Evolutionary conservation across 257 asterid species (phyloP), one percentile per base, ranked within the genome.

Genomic region (Solanum appendiculatum): DNA sequence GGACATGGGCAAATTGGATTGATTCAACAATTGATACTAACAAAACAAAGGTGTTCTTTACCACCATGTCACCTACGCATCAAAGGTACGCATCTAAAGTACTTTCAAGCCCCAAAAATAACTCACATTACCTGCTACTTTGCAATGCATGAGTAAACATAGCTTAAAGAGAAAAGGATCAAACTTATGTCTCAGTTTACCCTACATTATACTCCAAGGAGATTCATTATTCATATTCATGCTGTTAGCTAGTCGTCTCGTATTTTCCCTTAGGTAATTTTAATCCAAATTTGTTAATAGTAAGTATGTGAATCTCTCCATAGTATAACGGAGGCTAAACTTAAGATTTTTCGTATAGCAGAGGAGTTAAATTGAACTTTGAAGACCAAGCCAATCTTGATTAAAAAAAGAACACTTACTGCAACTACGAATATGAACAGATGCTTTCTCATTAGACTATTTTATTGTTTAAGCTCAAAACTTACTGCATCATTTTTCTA

Each of bases 1-100:
- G 92, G 72, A 95, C 99, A 86, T 96, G 99, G 98, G 99, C 99
- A 11, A 96, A 96, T 80, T 96, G 99, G 99, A 93, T 96, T 60
- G 99, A 95, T 87, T 93, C 99, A 25, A 93, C 95, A 48, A 86
- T 95, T 20, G 77, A 94, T 89, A 96, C 99, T 36, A 93, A 91
- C 82, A 90, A 48, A 78, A 95, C 98, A 68, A 89, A 91, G 56
- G 97, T 96, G 69, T 96, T 96, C 90, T 96, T 96, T 89, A 94
- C 98, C 73, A 93, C 98, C 48, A 92, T 94, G 95, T 96, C 99
- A 69, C 99, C 99, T 36, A 86, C 94, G 2, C 99, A 96, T 83
- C 93, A 92, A 42, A 93, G 92, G 99, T 96, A 33, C 68, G 89
- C 74, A 36, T 44, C 46, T 3, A 46, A 66, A 56, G 33, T 75